Percentiles rank a stretch among this genome's conserved stretches.
These are phyloP conservation scores for Oxyria digyna DNA, from an alignment of 148 eudicot genomes.

Conservation along the genomic window DNA sequence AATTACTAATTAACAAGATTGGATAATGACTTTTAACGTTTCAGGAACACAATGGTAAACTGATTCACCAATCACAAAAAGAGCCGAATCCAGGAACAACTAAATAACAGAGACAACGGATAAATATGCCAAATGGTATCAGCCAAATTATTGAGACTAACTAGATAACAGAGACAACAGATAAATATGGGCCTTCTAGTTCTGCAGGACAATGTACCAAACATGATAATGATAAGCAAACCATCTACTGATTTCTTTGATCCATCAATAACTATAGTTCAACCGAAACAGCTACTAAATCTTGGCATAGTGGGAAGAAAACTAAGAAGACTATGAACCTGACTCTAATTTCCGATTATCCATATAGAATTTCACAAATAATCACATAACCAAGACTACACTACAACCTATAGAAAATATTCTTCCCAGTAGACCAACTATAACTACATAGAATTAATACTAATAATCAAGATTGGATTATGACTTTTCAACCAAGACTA, in stretches of 20 bases:
- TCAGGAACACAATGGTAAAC: not conserved
- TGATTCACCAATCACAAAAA: not conserved
- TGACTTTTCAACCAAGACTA: too few species aligned
- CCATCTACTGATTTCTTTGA: not conserved
- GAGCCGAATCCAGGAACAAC: not conserved
- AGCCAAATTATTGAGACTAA: too few species aligned
- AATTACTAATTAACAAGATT: not conserved
- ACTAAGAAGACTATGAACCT: not conserved
- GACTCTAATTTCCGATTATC: not conserved
- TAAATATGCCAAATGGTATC: too few species aligned
- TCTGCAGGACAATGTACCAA: not conserved
- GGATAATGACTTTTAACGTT: not conserved
- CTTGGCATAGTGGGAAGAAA: not conserved
- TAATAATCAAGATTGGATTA: not conserved
- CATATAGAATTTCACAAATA: not conserved
- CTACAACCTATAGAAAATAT: not conserved
- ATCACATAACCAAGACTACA: not conserved
- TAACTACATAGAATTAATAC: not conserved
- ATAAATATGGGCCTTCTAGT: not conserved
- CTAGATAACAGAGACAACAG: not conserved
- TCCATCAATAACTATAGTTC: too few species aligned
- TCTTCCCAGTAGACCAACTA: not conserved
- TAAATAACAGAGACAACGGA: too few species aligned
- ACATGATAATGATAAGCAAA: not conserved
- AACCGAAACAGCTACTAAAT: not conserved